These are phyloP conservation scores for Raddia guianensis DNA, from an alignment of 176 grass and related monocot species.

Conservation along the genomic window DNA sequence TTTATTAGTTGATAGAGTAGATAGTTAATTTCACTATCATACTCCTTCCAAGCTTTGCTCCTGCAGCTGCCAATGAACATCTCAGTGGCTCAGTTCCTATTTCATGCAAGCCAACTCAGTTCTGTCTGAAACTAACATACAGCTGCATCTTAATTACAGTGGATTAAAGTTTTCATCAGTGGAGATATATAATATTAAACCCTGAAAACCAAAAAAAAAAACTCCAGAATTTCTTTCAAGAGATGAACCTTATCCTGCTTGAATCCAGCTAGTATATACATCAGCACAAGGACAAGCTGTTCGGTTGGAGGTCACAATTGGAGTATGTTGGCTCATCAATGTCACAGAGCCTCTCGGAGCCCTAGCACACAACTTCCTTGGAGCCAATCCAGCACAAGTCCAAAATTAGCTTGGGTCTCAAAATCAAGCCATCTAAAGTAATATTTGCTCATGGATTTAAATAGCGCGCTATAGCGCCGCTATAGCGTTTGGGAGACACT, in stretches of 20 bases:
- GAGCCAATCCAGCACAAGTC: not conserved
- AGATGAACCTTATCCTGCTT: not conserved
- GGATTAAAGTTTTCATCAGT: not conserved
- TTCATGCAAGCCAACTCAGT: not conserved
- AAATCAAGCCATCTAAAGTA: not conserved
- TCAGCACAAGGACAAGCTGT: conserved; percentile 8
- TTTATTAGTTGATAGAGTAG: not conserved
- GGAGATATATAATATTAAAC: not conserved
- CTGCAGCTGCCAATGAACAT: not conserved
- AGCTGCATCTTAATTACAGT: not conserved
- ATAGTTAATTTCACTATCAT: not conserved
- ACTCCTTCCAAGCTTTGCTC: not conserved
- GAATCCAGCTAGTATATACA: not conserved
- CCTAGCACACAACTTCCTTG: not conserved
- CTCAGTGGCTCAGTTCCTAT: not conserved
- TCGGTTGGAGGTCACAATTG: conserved; percentile 14
- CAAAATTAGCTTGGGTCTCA: not conserved
- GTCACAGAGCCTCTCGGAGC: not conserved
- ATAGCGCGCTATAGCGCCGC: no score
- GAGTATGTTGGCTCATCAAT: conserved; percentile 27
- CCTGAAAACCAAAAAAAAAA: not conserved
- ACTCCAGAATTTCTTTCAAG: not conserved
- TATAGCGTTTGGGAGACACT: no score
- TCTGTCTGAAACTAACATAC: not conserved
- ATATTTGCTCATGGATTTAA: no score